Evolutionary conservation across 1,284 basidiomycete genomes (phyloP).

Genomic region (Flammula alnicola): DNA sequence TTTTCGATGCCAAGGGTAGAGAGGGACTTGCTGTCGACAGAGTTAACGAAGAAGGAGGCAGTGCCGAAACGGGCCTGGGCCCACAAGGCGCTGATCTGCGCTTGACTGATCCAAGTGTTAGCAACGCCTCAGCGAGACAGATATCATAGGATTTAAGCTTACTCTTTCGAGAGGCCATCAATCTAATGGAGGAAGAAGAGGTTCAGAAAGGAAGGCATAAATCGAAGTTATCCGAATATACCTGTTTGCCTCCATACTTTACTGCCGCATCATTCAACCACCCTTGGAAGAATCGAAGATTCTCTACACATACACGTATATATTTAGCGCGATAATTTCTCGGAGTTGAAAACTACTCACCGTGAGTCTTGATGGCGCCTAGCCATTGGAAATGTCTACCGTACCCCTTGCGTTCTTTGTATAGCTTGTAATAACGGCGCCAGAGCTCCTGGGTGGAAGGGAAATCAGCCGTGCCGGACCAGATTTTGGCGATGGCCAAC

Average conservation of each 20-base stretch:
- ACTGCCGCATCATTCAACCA: conserved; percentile 40
- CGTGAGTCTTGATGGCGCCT: conserved; percentile 28
- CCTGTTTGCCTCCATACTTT: conserved; percentile 38
- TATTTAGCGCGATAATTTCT: neutral
- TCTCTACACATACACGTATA: conserved; percentile 20
- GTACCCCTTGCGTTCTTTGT: conserved; percentile 38
- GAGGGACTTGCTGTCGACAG: conserved; percentile 1
- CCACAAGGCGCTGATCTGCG: conserved; percentile 18
- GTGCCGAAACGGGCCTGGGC: conserved; percentile 12
- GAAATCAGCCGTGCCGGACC: conserved; percentile 38
- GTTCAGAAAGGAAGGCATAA: neutral
- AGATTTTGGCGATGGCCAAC: conserved; percentile 42
- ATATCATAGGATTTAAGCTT: neutral
- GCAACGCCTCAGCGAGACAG: neutral
- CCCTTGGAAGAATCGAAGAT: conserved; percentile 34
- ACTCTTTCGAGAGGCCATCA: conserved; percentile 22
- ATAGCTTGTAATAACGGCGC: conserved; percentile 32
- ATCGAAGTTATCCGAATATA: conserved; percentile 19
- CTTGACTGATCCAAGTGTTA: conserved; percentile 7
- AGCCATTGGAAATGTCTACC: conserved; percentile 41
- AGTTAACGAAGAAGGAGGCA: neutral
- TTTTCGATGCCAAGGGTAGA: neutral
- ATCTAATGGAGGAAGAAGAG: conserved; percentile 4
- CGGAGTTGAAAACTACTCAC: conserved; percentile 18
- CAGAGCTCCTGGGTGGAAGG: conserved; percentile 36